A percentile compares a stretch with the other conserved stretches of the same genome.
phyloP scores from a whole-genome alignment of 1,284 basidiomycete species.

The Heterobasidion annosum region DNA sequence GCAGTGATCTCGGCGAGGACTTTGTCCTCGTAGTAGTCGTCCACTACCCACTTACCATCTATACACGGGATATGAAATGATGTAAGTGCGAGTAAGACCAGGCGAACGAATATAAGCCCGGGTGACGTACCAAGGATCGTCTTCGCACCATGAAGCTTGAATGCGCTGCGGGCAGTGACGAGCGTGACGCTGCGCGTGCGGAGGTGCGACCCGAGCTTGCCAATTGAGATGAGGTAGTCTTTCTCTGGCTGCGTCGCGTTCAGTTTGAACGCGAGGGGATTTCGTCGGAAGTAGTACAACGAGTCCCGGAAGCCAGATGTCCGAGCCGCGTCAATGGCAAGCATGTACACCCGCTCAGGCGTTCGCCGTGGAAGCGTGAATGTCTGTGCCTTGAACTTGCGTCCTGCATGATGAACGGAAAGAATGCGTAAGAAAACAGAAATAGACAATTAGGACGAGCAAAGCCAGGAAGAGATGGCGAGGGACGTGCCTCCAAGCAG shows the following conservation, averaged over 20 bases:
- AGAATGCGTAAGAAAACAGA: slow-evolving; percentile 2
- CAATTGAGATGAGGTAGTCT: slow-evolving; percentile 82
- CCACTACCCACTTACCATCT: slow-evolving; percentile 88
- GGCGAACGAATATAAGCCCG: background rate
- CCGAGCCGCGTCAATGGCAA: slow-evolving; percentile 94
- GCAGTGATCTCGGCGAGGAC: slow-evolving; percentile 62
- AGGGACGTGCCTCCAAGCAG: slow-evolving; percentile 63
- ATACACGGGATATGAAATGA: background rate
- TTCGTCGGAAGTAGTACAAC: slow-evolving; percentile 92
- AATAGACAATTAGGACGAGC: slow-evolving; percentile 16
- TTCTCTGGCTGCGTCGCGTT: slow-evolving; percentile 84
- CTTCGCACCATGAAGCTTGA: slow-evolving; percentile 90
- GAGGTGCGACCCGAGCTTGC: slow-evolving; percentile 83
- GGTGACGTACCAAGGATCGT: slow-evolving; percentile 66
- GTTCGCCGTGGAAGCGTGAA: slow-evolving; percentile 80
- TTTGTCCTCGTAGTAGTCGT: slow-evolving; percentile 93
- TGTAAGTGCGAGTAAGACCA: background rate
- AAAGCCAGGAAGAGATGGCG: too few species aligned
- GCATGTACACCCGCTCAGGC: slow-evolving; percentile 83
- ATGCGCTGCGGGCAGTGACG: slow-evolving; percentile 87
- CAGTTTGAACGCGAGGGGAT: slow-evolving; percentile 84
- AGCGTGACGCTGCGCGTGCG: slow-evolving; percentile 90
- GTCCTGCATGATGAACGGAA: slow-evolving; percentile 35
- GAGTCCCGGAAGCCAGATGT: slow-evolving; percentile 95
- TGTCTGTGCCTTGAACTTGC: slow-evolving; percentile 83